phyloP scores from a whole-genome alignment of 176 grass and related monocot genomes.

The Carex scoparia region DNA sequence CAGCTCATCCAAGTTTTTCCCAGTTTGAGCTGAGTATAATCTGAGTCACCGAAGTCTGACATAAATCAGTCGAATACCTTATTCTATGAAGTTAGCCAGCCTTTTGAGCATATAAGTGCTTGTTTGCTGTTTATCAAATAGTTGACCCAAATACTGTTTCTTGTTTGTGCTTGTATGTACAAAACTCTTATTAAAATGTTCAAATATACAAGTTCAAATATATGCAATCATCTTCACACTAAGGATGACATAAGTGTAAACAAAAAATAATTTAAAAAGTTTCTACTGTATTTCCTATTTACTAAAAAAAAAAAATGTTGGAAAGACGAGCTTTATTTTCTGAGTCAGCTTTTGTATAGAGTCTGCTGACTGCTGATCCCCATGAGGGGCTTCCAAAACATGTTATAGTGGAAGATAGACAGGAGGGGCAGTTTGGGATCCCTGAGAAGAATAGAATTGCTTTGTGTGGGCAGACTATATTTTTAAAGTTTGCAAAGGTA shows the following conservation, averaged over 20 bases:
- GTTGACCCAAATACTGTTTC: not conserved
- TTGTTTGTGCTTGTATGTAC: not conserved
- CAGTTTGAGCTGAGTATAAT: not conserved
- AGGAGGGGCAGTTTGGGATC: not conserved
- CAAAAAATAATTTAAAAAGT: not conserved
- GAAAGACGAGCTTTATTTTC: not conserved
- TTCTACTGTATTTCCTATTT: not conserved
- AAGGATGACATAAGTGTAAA: not conserved
- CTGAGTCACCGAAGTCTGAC: not conserved
- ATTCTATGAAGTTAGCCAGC: not conserved
- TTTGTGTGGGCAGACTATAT: not conserved
- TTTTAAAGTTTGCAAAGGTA: slow-evolving; percentile 8
- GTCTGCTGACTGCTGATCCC: not conserved
- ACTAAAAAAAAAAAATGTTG: not conserved
- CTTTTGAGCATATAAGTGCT: too few species aligned
- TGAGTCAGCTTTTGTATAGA: not conserved
- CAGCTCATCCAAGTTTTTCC: not conserved
- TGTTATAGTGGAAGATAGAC: not conserved
- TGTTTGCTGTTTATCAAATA: too few species aligned
- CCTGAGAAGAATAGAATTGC: not conserved
- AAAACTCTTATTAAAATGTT: not conserved
- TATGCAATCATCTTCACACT: not conserved
- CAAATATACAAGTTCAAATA: not conserved
- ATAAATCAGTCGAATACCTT: not conserved
- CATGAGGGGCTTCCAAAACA: not conserved